Evolutionary conservation across 305 asterid species (phyloP), one percentile per base, ranked within the genome.

Genomic region (Rubia occidens): DNA sequence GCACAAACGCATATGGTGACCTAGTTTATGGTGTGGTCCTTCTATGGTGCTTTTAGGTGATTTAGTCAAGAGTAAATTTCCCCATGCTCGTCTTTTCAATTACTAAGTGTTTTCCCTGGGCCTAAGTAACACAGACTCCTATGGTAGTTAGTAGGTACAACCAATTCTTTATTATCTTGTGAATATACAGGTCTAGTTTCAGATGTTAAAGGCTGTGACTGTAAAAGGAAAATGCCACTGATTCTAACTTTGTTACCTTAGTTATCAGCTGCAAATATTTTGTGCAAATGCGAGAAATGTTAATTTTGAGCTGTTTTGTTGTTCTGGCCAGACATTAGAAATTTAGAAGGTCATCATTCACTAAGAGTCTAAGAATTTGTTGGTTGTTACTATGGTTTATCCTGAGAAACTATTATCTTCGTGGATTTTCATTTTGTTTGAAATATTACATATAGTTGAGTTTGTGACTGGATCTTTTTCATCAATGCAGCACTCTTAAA

Each of bases 401-500:
- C 47, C 11, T 8, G 70, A 49, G 45, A 61, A 26, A 6, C 40
- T 64, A 17, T 9, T 8, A 21, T 44, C 9, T 65, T 6, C 17
- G 3, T 66, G 39, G 24, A 26, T 43, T 44, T 24, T 6, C 10
- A 10, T 24, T 26, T 24, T 59, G 40, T 24, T 24, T 24, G 63
- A 3, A 10, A 3, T 59, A 4, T 11, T 24, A 9, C 17, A 24
- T 10, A 11, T 10, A 26, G 40, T 29, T 26, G 63, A 21, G 37
- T 65, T 70, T 67, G 60, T 58, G 55, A 37, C 37, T 44, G 60
- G 59, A 40, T 18, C 64, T 60, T 68, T 77, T 76, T 74, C 65
- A 39, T 74, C 71, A 47, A 55, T 74, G 37, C 79, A 80, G 81
- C 66, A 35, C 77, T 74, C 44, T 69, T 72, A 56, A 59, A 74